A percentile compares a stretch with the other conserved stretches of the same genome.
Evolutionary conservation across 257 asterid species (phyloP).

Genomic region (Solanum sparsipilum): DNA sequence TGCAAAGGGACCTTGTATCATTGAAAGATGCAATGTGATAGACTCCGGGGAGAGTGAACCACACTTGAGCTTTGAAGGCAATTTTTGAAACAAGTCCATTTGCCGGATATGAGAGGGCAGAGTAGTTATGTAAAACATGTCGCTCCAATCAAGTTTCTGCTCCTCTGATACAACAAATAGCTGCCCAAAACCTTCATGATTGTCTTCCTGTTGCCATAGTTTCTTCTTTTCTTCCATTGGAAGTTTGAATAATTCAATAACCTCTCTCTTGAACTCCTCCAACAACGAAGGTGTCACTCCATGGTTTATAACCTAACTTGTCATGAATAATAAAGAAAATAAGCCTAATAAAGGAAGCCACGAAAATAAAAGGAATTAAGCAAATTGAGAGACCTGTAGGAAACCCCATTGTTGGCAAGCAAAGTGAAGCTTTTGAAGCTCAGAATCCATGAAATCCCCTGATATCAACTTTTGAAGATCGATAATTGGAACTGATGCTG

Average conservation of each 20-base stretch:
- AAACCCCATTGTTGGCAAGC: conserved; percentile 65
- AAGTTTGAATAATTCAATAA: neutral
- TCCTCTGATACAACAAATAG: neutral
- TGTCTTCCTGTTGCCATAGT: neutral
- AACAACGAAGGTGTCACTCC: neutral
- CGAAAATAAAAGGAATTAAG: too few relatives aligned
- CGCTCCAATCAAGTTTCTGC: conserved; percentile 45
- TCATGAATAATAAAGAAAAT: too few relatives aligned
- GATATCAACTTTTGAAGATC: conserved; percentile 20
- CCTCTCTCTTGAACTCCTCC: neutral
- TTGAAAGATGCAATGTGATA: neutral
- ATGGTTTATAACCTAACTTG: conserved; percentile 21
- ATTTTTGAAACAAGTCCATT: conserved; percentile 39
- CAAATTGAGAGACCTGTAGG: too few relatives aligned
- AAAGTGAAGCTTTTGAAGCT: conserved; percentile 30
- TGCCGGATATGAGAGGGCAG: conserved; percentile 24
- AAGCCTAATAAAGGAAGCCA: too few relatives aligned
- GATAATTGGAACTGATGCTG: conserved; percentile 11
- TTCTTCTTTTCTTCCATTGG: neutral
- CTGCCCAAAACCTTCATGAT: neutral
- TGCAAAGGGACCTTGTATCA: too few relatives aligned
- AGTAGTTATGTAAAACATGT: conserved; percentile 38
- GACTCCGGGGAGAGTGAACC: neutral
- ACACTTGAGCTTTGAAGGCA: conserved; percentile 40
- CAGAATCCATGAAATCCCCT: conserved; percentile 10